Evolutionary conservation across 345 rosid species (phyloP).

Genomic region (Acer yangbiense): DNA sequence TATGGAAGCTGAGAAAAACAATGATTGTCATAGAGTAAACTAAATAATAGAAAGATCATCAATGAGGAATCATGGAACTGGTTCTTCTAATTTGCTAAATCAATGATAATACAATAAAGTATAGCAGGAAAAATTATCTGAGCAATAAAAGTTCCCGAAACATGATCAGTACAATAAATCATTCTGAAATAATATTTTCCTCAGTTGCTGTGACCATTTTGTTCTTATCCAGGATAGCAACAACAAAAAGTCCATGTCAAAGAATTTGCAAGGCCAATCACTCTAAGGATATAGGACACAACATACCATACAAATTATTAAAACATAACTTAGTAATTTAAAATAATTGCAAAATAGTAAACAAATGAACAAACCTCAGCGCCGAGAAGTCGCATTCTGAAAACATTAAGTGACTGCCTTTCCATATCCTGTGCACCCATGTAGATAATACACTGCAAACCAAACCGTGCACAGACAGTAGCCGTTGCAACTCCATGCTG

Average conservation of each 20-base stretch:
- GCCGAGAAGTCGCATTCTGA: slow-evolving; percentile 91
- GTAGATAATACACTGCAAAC: slow-evolving; percentile 73
- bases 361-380: slow-evolving; percentile 64
- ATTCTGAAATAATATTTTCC: background rate
- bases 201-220: no score
- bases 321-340: background rate
- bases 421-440: slow-evolving; percentile 99
- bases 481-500: slow-evolving; percentile 99
- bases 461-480: slow-evolving; percentile 88
- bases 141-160: background rate
- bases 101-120: background rate
- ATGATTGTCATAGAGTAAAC: background rate
- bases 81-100: background rate
- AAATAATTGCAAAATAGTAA: background rate
- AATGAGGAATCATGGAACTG: background rate
- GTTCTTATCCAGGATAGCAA: background rate
- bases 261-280: background rate
- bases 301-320: background rate
- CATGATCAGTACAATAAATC: no score
- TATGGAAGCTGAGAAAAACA: background rate
- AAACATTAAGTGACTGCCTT: slow-evolving; percentile 88
- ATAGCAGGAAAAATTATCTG: background rate
- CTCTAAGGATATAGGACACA: background rate
- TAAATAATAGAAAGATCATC: background rate
- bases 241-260: background rate